These are phyloP conservation scores for Tetrapisispora phaffii DNA, from an alignment of 805 yeast species.

Conservation along the genomic window DNA sequence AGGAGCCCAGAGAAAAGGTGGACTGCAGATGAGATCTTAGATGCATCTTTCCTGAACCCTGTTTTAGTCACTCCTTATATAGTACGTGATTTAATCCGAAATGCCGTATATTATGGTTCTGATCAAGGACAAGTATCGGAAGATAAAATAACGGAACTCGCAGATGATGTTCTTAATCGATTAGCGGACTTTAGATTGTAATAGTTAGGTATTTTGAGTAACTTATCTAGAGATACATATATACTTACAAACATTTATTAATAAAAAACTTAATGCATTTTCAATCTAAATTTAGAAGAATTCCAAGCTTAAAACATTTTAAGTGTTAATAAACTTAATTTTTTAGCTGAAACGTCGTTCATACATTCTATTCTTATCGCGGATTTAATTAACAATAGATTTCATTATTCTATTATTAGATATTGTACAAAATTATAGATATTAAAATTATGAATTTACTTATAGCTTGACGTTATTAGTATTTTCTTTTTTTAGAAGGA, in stretches of 20 bases:
- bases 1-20: slow-evolving; percentile 62
- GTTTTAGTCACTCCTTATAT: slow-evolving; percentile 58
- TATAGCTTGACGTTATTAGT: slow-evolving; percentile 3
- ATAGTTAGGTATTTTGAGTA: not conserved
- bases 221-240: not conserved
- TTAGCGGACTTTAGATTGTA: slow-evolving; percentile 23
- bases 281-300: too few relatives aligned
- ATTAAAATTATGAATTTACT: not conserved
- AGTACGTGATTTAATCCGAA: slow-evolving; percentile 59
- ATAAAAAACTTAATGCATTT: not conserved
- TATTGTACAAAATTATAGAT: not conserved
- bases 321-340: too few relatives aligned
- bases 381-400: too few relatives aligned
- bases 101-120: slow-evolving; percentile 68
- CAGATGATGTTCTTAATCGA: slow-evolving; percentile 51
- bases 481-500: slow-evolving; percentile 33
- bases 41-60: slow-evolving; percentile 63
- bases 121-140: slow-evolving; percentile 34
- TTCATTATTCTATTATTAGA: not conserved
- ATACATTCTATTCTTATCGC: too few relatives aligned
- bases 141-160: slow-evolving; percentile 38
- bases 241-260: not conserved
- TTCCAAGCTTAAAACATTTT: too few relatives aligned
- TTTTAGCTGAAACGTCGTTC: too few relatives aligned
- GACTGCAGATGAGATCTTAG: slow-evolving; percentile 51